Evolutionary conservation across 768 basidiomycete species (phyloP), one percentile per base, ranked within the genome.

Genomic region (Boletus eberwhitei): DNA sequence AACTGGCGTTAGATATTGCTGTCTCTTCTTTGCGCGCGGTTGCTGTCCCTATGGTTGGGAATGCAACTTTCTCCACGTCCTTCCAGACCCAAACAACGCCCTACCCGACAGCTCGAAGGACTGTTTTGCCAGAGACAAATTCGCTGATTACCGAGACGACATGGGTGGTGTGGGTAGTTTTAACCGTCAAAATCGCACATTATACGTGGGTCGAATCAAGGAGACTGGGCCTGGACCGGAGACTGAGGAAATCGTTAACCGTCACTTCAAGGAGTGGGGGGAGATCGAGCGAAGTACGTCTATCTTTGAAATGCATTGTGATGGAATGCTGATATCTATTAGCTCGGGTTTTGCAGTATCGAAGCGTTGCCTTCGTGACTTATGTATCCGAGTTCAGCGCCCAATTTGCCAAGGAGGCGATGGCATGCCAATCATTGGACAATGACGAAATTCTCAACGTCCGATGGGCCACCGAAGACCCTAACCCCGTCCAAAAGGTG

Each of bases 151-250:
- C 72, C 78, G 96, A 56, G 97, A 99, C 69, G 97, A 99, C 69
- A 98, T 99, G 97, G 97, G 97, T 63, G 97, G 97, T 73, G 96
- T 98, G 31, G 97, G 97, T 13, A 93, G 90, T 55, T 98, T 98
- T 75, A 90, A 88, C 64, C 75, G 95, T 37, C 88, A 93, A 71
- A 99, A 99, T 70, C 76, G 96, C 55, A 98, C 97, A 37, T 69
- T 99, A 16, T 99, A 99, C 68, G 83, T 99, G 42, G 96, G 96
- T 3, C 80, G 93, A 52, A 94, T 99, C 61, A 90, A 90, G 68
- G 95, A 97, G 76, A 91, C 88, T 0, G 91, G 92, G 0, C 84
- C 77, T 37, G 92, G 94, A 26, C 77, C 79, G 17, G 96, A 98
- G 73, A 95, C 93, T 12, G 93, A 98, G 73, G 91, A 93, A 66